A percentile compares a stretch with the other conserved stretches of the same genome.
phyloP scores from a whole-genome alignment of 192 early-diverging fungal genomes.

The Backusella psychrophila region DNA sequence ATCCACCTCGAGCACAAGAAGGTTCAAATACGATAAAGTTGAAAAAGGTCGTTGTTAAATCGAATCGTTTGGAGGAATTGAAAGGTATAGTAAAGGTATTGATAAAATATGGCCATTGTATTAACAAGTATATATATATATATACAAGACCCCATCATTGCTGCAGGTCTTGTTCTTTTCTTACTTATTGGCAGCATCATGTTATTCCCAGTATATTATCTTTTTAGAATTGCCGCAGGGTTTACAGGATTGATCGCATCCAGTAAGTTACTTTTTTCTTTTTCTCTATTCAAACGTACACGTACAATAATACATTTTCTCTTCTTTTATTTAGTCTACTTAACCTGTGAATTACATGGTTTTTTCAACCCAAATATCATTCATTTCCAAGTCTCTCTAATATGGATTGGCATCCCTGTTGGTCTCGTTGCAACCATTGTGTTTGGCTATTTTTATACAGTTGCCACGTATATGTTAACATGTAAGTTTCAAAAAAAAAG shows the following conservation, averaged over 20 bases:
- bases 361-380: neutral
- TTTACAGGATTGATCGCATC: conserved; percentile 30
- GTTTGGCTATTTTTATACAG: conserved; percentile 21
- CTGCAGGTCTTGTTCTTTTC: neutral
- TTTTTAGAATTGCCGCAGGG: conserved; percentile 41
- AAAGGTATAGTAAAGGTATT: neutral
- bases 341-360: neutral
- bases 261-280: conserved; percentile 1
- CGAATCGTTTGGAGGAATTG: neutral
- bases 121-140: too few species aligned
- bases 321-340: neutral
- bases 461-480: neutral
- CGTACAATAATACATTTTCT: too few species aligned
- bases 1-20: neutral
- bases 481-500: neutral
- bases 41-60: neutral
- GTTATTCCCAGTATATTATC: conserved; percentile 32
- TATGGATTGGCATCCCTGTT: neutral
- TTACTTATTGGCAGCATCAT: conserved; percentile 4
- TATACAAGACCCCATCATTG: neutral
- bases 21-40: neutral
- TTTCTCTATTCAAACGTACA: too few species aligned
- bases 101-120: too few species aligned
- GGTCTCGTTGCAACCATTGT: conserved; percentile 29
- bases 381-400: neutral